phyloP scores from a whole-genome alignment of 768 basidiomycete genomes.

The Psilocybe cubensis region DNA sequence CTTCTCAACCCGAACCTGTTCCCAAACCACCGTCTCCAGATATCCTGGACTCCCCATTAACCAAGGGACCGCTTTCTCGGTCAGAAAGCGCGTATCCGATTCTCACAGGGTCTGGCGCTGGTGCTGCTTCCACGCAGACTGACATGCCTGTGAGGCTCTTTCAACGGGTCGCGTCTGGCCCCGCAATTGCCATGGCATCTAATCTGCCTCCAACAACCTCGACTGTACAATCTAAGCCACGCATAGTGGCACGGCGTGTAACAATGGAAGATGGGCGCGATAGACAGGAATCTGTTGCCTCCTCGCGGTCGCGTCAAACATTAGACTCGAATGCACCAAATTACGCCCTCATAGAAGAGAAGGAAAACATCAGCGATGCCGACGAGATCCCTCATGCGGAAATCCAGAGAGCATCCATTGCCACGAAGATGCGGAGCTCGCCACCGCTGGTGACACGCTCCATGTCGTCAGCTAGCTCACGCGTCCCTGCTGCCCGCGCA shows the following conservation, averaged over 20 bases:
- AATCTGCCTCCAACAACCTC: conserved; percentile 36
- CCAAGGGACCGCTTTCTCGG: conserved; percentile 60
- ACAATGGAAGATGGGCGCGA: conserved; percentile 44
- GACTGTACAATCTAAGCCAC: conserved; percentile 34
- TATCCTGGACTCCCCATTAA: conserved; percentile 38
- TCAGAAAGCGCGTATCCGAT: conserved; percentile 67
- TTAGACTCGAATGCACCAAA: conserved; percentile 18
- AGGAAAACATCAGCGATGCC: conserved; percentile 49
- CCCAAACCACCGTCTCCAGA: conserved; percentile 37
- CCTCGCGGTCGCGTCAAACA: conserved; percentile 19
- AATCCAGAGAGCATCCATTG: conserved; percentile 25
- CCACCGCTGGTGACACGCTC: conserved; percentile 39
- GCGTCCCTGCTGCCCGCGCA: conserved; percentile 26
- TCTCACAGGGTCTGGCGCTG: conserved; percentile 35
- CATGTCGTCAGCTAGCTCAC: conserved; percentile 25
- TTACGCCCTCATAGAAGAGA: conserved; percentile 46
- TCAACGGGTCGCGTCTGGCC: conserved; percentile 68
- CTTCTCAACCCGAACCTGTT: conserved; percentile 41
- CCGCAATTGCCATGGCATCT: conserved; percentile 40
- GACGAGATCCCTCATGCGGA: conserved; percentile 37
- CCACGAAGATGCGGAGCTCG: conserved; percentile 31
- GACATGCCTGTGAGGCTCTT: conserved; percentile 55
- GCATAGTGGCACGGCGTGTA: conserved; percentile 41
- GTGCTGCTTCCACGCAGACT: conserved; percentile 25
- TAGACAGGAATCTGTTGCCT: conserved; percentile 21